A percentile compares a stretch with the other conserved stretches of the same genome.
phyloP scores from a whole-genome alignment of 805 yeast genomes.

The Spathaspora girioi region DNA sequence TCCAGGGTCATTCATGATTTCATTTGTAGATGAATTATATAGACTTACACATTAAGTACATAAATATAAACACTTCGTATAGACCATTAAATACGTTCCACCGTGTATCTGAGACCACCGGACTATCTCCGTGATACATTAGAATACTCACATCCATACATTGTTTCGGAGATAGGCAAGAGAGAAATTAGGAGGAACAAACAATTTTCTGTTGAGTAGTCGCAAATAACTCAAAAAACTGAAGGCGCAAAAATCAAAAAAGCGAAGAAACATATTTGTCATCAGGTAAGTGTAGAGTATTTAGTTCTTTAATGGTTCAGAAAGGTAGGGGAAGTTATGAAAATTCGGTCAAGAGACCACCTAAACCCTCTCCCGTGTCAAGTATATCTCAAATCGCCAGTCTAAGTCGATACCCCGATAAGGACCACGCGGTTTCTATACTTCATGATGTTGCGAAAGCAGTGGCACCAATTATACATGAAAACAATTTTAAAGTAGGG shows the following conservation, averaged over 20 bases:
- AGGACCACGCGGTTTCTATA: constrained; percentile 41
- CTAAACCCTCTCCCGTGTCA: constrained; percentile 33
- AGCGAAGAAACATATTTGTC: neutral
- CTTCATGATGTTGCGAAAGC: constrained; percentile 65
- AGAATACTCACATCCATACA: too few relatives aligned
- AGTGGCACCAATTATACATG: constrained; percentile 78
- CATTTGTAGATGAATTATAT: constrained; percentile 43
- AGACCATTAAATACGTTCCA: too few relatives aligned
- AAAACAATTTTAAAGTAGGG: constrained; percentile 61
- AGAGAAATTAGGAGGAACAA: too few relatives aligned
- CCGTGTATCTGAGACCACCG: too few relatives aligned
- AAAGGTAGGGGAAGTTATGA: constrained; percentile 7
- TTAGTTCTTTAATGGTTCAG: constrained; percentile 2
- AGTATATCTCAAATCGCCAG: constrained; percentile 35
- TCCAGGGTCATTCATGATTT: constrained; percentile 52
- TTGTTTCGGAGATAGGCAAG: too few relatives aligned
- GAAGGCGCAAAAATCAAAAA: neutral
- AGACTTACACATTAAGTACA: constrained; percentile 6
- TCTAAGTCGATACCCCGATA: constrained; percentile 31
- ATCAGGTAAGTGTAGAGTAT: neutral
- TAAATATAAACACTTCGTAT: too few relatives aligned
- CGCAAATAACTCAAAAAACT: neutral
- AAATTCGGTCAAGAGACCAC: constrained; percentile 6
- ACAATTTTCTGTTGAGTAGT: too few relatives aligned
- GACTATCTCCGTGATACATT: too few relatives aligned